Evolutionary conservation across 306 rosid species (phyloP).

Genomic region (Arachis stenosperma): DNA sequence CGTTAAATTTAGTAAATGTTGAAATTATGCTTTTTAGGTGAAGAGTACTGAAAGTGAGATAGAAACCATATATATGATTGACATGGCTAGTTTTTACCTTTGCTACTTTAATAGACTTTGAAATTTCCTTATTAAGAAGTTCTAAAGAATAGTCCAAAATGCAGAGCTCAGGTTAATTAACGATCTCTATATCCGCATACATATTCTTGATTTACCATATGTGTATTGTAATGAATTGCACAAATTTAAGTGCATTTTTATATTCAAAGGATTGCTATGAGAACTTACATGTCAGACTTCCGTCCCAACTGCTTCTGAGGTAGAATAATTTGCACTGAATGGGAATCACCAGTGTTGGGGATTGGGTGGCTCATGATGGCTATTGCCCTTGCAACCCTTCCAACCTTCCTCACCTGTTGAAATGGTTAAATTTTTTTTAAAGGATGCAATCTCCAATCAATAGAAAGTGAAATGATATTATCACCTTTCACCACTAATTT

Average conservation of each 20-base stretch:
- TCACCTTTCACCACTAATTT: conserved; percentile 27
- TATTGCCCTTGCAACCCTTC: conserved; percentile 96
- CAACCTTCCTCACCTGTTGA: conserved; percentile 92
- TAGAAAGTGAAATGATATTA: conserved; percentile 29
- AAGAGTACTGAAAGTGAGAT: not conserved
- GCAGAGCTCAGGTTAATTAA: not conserved
- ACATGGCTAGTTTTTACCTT: not conserved
- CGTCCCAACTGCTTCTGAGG: conserved; percentile 99
- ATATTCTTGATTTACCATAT: conserved; percentile 4
- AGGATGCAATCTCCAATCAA: conserved; percentile 26
- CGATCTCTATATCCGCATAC: conserved; percentile 7
- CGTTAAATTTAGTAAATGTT: not conserved
- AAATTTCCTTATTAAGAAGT: not conserved
- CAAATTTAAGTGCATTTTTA: not conserved
- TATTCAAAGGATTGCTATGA: not conserved
- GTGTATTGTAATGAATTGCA: not conserved
- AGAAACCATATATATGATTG: not conserved
- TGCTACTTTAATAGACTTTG: not conserved
- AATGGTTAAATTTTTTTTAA: conserved; percentile 34
- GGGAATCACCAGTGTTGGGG: conserved; percentile 84
- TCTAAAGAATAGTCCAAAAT: not conserved
- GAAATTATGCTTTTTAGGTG: not conserved
- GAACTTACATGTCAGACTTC: conserved; percentile 95
- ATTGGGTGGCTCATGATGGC: conserved; percentile 97
- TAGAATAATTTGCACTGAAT: conserved; percentile 89